phyloP scores from a whole-genome alignment of 768 basidiomycete species.

The Xanthoconium stramineum region DNA sequence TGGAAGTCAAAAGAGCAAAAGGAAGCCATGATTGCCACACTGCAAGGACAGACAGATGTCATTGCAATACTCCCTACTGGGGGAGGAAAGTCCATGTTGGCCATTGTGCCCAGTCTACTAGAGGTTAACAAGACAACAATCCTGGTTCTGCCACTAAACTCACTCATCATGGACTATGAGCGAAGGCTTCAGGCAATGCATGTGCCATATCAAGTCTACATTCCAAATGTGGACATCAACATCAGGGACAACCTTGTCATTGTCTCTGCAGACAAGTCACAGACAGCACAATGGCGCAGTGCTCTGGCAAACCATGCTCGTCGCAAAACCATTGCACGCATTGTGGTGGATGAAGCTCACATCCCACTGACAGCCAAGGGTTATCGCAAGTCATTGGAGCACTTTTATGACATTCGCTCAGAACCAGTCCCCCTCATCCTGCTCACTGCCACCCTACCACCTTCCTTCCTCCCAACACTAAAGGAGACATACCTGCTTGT shows the following conservation, averaged over 20 bases:
- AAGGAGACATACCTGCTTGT: neutral
- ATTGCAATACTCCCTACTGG: neutral
- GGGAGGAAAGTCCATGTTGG: conserved; percentile 1
- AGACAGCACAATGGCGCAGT: conserved; percentile 1
- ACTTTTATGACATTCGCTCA: neutral
- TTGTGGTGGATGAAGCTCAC: conserved; percentile 27
- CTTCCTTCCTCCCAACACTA: neutral
- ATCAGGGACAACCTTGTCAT: neutral
- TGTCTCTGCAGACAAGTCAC: conserved; percentile 5
- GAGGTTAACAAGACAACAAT: neutral
- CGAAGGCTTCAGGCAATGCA: neutral
- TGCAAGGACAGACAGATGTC: neutral
- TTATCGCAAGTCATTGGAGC: conserved; percentile 8
- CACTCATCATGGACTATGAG: neutral
- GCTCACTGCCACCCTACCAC: conserved; percentile 18
- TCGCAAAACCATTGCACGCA: neutral
- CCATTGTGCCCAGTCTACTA: neutral
- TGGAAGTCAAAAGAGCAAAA: neutral
- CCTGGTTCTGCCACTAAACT: neutral
- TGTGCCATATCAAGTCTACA: neutral
- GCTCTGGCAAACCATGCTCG: neutral
- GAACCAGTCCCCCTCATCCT: conserved; percentile 17
- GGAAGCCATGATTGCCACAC: neutral
- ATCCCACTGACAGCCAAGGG: conserved; percentile 2
- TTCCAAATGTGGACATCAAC: neutral